Base-by-base conservation (phyloP, 768 basidiomycete genomes). In the Auriscalpium orientale region DNA sequence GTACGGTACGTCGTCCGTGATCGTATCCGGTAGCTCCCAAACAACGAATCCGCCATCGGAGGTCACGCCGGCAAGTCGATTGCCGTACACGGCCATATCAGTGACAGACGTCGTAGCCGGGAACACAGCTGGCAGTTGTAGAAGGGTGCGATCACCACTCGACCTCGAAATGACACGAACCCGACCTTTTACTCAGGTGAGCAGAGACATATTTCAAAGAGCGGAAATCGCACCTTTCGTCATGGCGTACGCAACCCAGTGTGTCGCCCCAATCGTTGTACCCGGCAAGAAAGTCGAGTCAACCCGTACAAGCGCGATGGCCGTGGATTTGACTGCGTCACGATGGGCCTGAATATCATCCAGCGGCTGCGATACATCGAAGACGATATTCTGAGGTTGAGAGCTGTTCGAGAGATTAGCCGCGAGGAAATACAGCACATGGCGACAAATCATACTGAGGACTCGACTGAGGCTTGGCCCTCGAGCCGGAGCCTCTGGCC, bases 161-260 rank as follows among this genome's bases (percentile, higher is more conserved):
- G 89, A 89, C 52, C 91, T 81, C 20, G 90, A 92, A 57, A 92
- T 93, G 51, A 93, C 87, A 46, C 91, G 87, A 51, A 93, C 87
- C 57, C 91, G 89, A 57, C 87, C 85, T 84, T 36, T 51, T 35
- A 57, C 36, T 36, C 2, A 22, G 34, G 33, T 54, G 16, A 56
- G 20, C 33, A 49, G 18, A 18, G 21, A 37, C 8, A 22, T 28
- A 40, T 16, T 35, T 49, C 43, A 13, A 44, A 40, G 18, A 18
- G 8, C 48, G 9, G 58, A 33, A 8, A 8, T 13, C 65, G 10
- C 58, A 82, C 87, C 89, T 73, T 86, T 83, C 5, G 87, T 91
- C 91, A 93, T 93, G 22, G 90, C 91, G 64, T 93, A 92, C 15
- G 91, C 91, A 56, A 93, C 91, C 89, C 91, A 93, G 65, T 90